Percentiles rank a stretch among this genome's conserved stretches.
Conservation (phyloP, 257 asterid genomes). For the Nicotiana otophora region DNA sequence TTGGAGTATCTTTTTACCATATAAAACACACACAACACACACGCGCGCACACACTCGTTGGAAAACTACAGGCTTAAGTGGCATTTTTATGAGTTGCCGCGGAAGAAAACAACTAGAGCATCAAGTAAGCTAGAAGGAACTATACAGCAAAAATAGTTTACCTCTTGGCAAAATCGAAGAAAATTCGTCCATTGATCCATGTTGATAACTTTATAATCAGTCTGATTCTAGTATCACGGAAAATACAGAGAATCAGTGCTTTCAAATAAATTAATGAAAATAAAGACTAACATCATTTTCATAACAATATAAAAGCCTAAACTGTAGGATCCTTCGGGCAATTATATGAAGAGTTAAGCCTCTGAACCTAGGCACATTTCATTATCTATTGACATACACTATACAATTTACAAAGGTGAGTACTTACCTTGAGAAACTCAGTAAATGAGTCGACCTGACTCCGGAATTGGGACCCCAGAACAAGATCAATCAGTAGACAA, state of each 20-base stretch:
- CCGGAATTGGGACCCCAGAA: conserved; percentile 53
- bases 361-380: neutral
- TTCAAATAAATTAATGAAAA: neutral
- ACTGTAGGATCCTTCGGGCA: neutral
- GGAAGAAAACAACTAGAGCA: neutral
- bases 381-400: neutral
- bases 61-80: neutral
- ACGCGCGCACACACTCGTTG: too few relatives aligned
- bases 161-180: conserved; percentile 81
- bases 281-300: neutral
- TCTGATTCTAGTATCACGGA: conserved; percentile 46
- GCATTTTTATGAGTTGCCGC: neutral
- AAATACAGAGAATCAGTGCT: neutral
- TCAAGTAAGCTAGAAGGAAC: neutral
- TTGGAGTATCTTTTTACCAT: neutral
- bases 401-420: conserved; percentile 1
- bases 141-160: conserved; percentile 6
- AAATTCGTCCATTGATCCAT: conserved; percentile 90
- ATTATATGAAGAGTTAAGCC: conserved; percentile 1
- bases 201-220: conserved; percentile 76
- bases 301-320: neutral
- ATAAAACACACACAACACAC: neutral
- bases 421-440: conserved; percentile 64
- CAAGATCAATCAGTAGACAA: conserved; percentile 65
- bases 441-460: conserved; percentile 60